Base-by-base conservation (phyloP, 768 basidiomycete species). In the Termitomyces sp. region DNA sequence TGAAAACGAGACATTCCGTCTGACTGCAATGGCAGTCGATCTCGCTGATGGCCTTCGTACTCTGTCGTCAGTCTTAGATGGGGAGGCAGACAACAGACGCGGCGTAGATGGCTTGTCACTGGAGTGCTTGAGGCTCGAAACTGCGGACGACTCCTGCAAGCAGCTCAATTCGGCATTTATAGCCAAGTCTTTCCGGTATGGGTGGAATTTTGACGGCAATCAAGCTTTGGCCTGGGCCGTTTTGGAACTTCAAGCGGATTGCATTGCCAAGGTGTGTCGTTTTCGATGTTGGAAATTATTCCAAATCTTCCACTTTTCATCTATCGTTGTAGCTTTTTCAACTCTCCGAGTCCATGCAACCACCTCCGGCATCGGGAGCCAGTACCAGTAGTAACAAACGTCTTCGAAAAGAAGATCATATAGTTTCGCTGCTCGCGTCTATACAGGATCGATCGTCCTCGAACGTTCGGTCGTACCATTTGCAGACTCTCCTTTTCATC, bases 401-500 rank as follows among this genome's bases (percentile, higher is more conserved):
- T 24, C 60, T 68, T 24, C 81, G 77, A 64, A 63, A 79, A 13
- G 82, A 86, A 60, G 83, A 85, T 61, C 86, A 90, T 2, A 73
- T 92, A 54, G 66, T 74, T 1, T 69, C 75, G 18, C 71, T 92
- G 20, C 73, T 92, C 10, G 64, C 73, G 51, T 76, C 76, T 12
- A 78, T 88, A 58, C 75, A 76, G 54, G 58, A 67, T 9, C 67
- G 71, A 46, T 59, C 57, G 18, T 61, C 69, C 3, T 66, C 68
- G 35, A 72, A 63, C 62, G 63, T 67, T 63, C 77, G 72, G 64
- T 72, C 68, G 60, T 80, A 73, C 73, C 81, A 80, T 62, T 72
- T 96, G 1, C 94, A 97, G 70, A 76, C 86, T 10, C 75, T 97
- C 3, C 81, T 95, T 24, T 97, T 98, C 74, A 77, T 97, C 67